Evolutionary conservation across 306 rosid species (phyloP), one percentile per base, ranked within the genome.

Genomic region (Vachellia collinsii): DNA sequence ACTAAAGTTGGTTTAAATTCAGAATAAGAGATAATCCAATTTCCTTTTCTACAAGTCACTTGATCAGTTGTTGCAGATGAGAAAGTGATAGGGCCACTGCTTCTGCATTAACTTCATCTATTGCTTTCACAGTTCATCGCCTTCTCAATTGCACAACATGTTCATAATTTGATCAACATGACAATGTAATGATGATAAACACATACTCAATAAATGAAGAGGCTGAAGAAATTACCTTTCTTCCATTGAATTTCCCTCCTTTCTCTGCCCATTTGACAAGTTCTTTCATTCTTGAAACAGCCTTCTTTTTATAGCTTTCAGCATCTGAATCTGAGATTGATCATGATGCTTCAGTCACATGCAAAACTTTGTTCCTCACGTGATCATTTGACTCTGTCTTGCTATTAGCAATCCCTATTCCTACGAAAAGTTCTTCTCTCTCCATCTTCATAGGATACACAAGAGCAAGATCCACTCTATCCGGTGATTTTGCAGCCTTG

Each of bases 1-100:
- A 12, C 11, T 64, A 47, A 68, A 25, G n/a, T n/a, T 39, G 38
- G 36, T 88, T 83, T 88, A 91, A 95, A 91, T 83, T 93, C 94
- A 36, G 91, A 87, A 43, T 91, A 92, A 11, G 94, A 88, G 48
- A 94, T 93, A 82, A 93, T 90, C 98, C 97, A 93, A 48, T 90
- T 87, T 66, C 87, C 97, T 53, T 70, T 83, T 82, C 80, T 87
- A 3, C 81, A 72, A 56, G 75, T 64, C 82, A 29, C 37, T 17
- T 69, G 82, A 34, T 75, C 78, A 44, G 68, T 38, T 22, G 78
- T 77, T 38, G 74, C 68, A 68, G 70, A 48, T 5, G 86, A 86
- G 41, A 89, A 79, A 74, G 87, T 70, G 44, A 89, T 81, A 82
- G 88, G 86, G 77, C 87, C 84, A 58, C 85, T 22, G 3, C 29